Percentiles rank a stretch among this genome's conserved stretches.
phyloP scores from a whole-genome alignment of 2,329 filamentous ascomycete species.

The Aspergillus ochraceoroseus region DNA sequence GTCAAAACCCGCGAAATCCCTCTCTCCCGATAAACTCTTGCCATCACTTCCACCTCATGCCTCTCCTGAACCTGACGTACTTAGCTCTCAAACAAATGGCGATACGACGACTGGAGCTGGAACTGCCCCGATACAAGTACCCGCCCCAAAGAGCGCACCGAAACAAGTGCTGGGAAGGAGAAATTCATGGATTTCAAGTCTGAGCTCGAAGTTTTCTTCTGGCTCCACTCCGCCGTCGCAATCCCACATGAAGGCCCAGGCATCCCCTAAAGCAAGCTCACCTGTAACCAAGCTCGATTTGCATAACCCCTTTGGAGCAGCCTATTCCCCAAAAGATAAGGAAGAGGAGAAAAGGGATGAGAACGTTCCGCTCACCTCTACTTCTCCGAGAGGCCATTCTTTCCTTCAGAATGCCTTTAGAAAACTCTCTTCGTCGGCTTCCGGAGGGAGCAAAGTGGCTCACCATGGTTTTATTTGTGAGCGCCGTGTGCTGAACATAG shows the following conservation, averaged over 20 bases:
- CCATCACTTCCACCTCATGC: slow-evolving; percentile 18
- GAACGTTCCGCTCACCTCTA: slow-evolving; percentile 47
- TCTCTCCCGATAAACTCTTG: slow-evolving; percentile 22
- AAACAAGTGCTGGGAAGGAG: slow-evolving; percentile 50
- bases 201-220: slow-evolving; percentile 86
- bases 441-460: slow-evolving; percentile 50
- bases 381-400: slow-evolving; percentile 66
- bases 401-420: slow-evolving; percentile 78
- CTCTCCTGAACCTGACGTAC: slow-evolving; percentile 14
- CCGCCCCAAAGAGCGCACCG: slow-evolving; percentile 26
- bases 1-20: slow-evolving; percentile 23
- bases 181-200: slow-evolving; percentile 86
- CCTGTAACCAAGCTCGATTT: slow-evolving; percentile 36
- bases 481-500: slow-evolving; percentile 77
- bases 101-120: slow-evolving; percentile 21
- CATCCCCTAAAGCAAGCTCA: slow-evolving; percentile 30
- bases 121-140: slow-evolving; percentile 19
- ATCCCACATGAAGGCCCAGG: slow-evolving; percentile 30
- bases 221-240: slow-evolving; percentile 41
- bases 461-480: slow-evolving; percentile 68
- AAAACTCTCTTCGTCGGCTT: slow-evolving; percentile 66
- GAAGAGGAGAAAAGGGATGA: slow-evolving; percentile 42
- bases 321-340: slow-evolving; percentile 40
- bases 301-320: slow-evolving; percentile 45
- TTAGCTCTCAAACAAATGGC: slow-evolving; percentile 15